phyloP scores from a whole-genome alignment of 805 yeast species.

The Crinitomyces ghanaensis region DNA sequence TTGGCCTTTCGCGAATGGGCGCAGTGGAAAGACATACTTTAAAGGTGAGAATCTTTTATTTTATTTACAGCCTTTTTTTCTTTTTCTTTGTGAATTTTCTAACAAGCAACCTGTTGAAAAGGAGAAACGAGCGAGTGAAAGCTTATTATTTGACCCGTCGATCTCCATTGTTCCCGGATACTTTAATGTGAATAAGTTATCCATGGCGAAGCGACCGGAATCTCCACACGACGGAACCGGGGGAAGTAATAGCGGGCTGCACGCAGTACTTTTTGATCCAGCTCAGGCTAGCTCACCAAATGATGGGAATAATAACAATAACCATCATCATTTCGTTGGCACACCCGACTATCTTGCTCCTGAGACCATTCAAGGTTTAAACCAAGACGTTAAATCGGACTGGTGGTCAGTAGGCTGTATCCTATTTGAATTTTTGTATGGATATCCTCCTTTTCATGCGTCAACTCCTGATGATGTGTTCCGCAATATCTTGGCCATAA shows the following conservation, averaged over 20 bases:
- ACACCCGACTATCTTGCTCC: slow-evolving; percentile 98
- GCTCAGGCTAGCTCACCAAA: no score
- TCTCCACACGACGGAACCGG: background rate
- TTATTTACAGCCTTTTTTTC: no score
- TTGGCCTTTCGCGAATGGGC: slow-evolving; percentile 87
- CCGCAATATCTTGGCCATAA: slow-evolving; percentile 60
- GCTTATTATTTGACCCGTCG: slow-evolving; percentile 19
- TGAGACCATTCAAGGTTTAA: slow-evolving; percentile 77
- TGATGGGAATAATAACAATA: slow-evolving; percentile 38
- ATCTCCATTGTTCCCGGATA: slow-evolving; percentile 23
- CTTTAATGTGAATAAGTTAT: no score
- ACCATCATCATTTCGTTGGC: slow-evolving; percentile 66
- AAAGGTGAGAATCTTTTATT: no score
- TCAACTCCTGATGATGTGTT: slow-evolving; percentile 70
- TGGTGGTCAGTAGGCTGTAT: slow-evolving; percentile 99
- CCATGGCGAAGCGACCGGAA: background rate
- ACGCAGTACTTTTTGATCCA: slow-evolving; percentile 57
- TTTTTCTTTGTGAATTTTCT: no score
- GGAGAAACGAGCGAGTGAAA: no score
- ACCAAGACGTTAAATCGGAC: slow-evolving; percentile 79
- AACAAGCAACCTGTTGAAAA: no score
- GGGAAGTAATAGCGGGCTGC: slow-evolving; percentile 2
- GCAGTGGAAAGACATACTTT: slow-evolving; percentile 60
- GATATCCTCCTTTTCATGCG: slow-evolving; percentile 92
- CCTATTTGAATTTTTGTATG: slow-evolving; percentile 80